A percentile compares a stretch with the other conserved stretches of the same genome.
Conservation (phyloP, 495 filamentous ascomycete species). For the Aspergillus conjunctus region DNA sequence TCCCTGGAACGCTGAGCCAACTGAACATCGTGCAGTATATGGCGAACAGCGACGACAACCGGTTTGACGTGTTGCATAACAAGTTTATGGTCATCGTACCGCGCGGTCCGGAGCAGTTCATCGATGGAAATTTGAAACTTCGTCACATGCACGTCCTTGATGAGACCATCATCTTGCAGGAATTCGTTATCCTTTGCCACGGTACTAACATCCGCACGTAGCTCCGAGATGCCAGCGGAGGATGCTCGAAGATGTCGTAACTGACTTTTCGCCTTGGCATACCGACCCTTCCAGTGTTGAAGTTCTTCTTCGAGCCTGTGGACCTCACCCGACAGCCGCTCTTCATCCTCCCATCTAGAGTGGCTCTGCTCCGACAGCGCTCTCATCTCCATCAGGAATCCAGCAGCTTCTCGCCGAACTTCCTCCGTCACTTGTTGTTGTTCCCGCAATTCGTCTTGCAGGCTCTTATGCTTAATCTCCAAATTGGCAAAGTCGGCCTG, state of each 20-base stretch:
- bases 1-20: conserved; percentile 49
- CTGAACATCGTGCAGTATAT: conserved; percentile 78
- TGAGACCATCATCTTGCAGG: conserved; percentile 68
- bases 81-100: conserved; percentile 67
- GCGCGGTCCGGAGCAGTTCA: conserved; percentile 79
- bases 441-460: conserved; percentile 68
- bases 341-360: conserved; percentile 78
- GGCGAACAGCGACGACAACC: conserved; percentile 76
- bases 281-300: conserved; percentile 85
- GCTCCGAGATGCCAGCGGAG: conserved; percentile 68
- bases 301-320: conserved; percentile 77
- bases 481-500: conserved; percentile 62
- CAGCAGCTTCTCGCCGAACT: conserved; percentile 80
- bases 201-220: conserved; percentile 62
- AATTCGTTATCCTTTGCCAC: conserved; percentile 71
- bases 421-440: conserved; percentile 87
- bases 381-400: conserved; percentile 88
- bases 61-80: conserved; percentile 80
- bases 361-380: conserved; percentile 76
- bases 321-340: conserved; percentile 71
- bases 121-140: conserved; percentile 95
- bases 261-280: conserved; percentile 84
- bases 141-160: conserved; percentile 90
- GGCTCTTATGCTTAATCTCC: conserved; percentile 68
- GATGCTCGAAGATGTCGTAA: conserved; percentile 78